Conservation (phyloP, 768 basidiomycete genomes). For the Suillus hirtellus region DNA sequence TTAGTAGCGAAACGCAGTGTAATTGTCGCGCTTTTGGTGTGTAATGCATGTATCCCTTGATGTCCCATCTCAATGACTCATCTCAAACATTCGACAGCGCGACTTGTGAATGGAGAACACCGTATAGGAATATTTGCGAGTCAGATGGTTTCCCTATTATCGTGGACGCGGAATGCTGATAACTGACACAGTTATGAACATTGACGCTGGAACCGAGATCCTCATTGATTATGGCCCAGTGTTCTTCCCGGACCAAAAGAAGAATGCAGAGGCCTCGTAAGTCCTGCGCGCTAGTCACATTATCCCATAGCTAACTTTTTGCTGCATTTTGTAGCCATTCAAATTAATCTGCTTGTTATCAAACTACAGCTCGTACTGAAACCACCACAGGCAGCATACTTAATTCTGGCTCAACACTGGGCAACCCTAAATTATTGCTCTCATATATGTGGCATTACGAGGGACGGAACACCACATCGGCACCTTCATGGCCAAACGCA, state of each 20-base stretch:
- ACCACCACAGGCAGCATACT: neutral
- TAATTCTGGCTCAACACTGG: neutral
- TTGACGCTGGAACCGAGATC: constrained; percentile 49
- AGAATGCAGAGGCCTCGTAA: too few relatives aligned
- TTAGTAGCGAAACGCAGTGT: constrained; percentile 9
- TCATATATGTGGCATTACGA: too few relatives aligned
- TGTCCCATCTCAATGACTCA: constrained; percentile 5
- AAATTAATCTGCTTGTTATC: neutral
- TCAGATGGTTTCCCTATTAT: constrained; percentile 30
- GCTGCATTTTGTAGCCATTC: neutral
- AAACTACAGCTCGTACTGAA: neutral
- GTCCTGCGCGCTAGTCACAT: neutral
- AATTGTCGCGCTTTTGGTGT: constrained; percentile 53
- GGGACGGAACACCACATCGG: neutral
- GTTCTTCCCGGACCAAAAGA: constrained; percentile 37
- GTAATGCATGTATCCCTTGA: constrained; percentile 13
- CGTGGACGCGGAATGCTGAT: neutral
- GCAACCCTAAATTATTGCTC: neutral
- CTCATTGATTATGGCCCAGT: constrained; percentile 57
- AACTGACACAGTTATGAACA: constrained; percentile 34
- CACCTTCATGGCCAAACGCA: neutral
- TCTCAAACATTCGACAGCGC: constrained; percentile 37
- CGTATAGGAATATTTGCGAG: constrained; percentile 64
- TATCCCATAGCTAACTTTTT: neutral
- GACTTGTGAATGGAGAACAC: constrained; percentile 63